phyloP scores from a whole-genome alignment of 129 eudicot species.

The Helianthus tuberosus region DNA sequence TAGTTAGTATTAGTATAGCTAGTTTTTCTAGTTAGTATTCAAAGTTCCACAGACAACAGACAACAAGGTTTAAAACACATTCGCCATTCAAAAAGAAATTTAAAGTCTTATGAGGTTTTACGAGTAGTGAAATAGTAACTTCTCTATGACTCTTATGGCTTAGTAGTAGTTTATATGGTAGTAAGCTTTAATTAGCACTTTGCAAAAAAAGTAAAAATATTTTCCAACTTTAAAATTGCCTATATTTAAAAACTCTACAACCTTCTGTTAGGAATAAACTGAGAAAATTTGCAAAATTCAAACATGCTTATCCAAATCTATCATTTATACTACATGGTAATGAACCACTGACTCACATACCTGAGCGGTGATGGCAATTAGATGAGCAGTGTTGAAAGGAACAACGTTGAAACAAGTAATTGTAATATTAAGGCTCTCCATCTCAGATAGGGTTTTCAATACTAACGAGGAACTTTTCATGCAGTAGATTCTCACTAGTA shows the following conservation, averaged over 20 bases:
- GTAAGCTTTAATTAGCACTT: not conserved
- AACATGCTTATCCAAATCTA: slow-evolving; percentile 13
- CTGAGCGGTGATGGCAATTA: slow-evolving; percentile 31
- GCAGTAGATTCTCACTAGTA: slow-evolving; percentile 31
- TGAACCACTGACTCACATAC: slow-evolving; percentile 7
- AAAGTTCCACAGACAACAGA: too few relatives aligned
- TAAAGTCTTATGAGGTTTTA: not conserved
- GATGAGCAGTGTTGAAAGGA: slow-evolving; percentile 15
- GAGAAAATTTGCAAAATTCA: not conserved
- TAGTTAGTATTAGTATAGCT: too few relatives aligned
- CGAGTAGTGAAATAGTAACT: not conserved
- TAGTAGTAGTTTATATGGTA: not conserved
- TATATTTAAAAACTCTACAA: not conserved
- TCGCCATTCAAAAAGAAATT: too few relatives aligned
- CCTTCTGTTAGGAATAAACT: not conserved
- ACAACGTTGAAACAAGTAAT: slow-evolving; percentile 24
- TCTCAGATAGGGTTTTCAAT: slow-evolving; percentile 29
- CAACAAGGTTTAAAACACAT: too few relatives aligned
- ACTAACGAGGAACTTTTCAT: slow-evolving; percentile 7
- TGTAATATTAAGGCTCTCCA: slow-evolving; percentile 24
- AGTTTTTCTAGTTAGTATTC: too few relatives aligned
- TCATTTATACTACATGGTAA: not conserved
- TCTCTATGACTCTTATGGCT: not conserved
- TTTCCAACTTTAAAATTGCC: not conserved
- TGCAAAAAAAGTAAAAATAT: not conserved